phyloP scores from a whole-genome alignment of 371 early-diverging fungal species.

The Entomophthora muscae region DNA sequence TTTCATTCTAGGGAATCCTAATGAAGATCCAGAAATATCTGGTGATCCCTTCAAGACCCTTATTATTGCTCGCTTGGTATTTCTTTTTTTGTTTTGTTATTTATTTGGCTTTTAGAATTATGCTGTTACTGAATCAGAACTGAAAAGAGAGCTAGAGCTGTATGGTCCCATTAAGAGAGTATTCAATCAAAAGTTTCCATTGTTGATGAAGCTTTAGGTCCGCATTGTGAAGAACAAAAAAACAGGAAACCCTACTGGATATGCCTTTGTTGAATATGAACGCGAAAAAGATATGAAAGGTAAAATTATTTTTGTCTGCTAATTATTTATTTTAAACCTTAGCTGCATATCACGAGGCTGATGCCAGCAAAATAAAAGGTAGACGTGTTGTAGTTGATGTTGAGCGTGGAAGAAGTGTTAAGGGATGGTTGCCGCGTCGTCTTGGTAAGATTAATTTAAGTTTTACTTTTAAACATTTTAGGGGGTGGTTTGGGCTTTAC shows the following conservation, averaged over 20 bases:
- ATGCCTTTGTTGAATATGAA: slow-evolving; percentile 91
- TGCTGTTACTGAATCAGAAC: slow-evolving; percentile 59
- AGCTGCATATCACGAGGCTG: slow-evolving; percentile 79
- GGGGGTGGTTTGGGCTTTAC: slow-evolving; percentile 87
- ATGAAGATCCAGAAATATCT: slow-evolving; percentile 39
- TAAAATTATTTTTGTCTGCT: slow-evolving; percentile 13
- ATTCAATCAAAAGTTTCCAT: slow-evolving; percentile 12
- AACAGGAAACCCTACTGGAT: slow-evolving; percentile 59
- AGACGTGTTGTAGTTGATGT: slow-evolving; percentile 85
- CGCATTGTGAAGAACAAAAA: slow-evolving; percentile 45
- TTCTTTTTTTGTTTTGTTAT: neutral
- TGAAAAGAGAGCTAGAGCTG: slow-evolving; percentile 59
- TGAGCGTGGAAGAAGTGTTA: slow-evolving; percentile 90
- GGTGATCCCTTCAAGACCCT: slow-evolving; percentile 88
- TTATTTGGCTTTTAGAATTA: slow-evolving; percentile 27
- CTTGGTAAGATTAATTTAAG: slow-evolving; percentile 24
- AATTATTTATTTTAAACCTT: slow-evolving; percentile 7
- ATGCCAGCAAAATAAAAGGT: slow-evolving; percentile 71
- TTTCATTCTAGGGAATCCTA: slow-evolving; percentile 39
- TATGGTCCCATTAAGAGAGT: slow-evolving; percentile 73
- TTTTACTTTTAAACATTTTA: slow-evolving; percentile 9
- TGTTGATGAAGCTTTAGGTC: slow-evolving; percentile 34
- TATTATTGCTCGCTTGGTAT: slow-evolving; percentile 67
- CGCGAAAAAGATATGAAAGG: slow-evolving; percentile 79
- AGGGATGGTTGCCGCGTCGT: slow-evolving; percentile 84